These are phyloP conservation scores for Rhizopogon parksii DNA, from an alignment of 1,284 basidiomycete species.

Conservation along the genomic window DNA sequence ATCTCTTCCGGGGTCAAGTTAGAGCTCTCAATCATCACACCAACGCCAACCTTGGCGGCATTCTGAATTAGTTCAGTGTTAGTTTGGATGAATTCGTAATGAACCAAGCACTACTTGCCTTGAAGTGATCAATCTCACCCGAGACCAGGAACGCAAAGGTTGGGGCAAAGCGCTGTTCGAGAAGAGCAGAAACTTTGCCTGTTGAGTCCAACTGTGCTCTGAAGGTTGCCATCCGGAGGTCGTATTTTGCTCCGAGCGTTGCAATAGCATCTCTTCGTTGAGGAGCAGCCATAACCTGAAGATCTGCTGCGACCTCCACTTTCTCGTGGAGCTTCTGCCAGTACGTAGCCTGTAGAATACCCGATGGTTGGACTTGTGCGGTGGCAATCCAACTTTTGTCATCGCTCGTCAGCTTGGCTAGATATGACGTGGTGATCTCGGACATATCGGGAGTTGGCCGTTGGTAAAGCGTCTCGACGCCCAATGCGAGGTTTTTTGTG, in stretches of 20 bases:
- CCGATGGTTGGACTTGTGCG: constrained; percentile 82
- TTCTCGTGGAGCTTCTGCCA: constrained; percentile 95
- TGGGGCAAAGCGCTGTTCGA: constrained; percentile 95
- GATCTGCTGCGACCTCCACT: constrained; percentile 96
- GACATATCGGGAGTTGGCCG: constrained; percentile 65
- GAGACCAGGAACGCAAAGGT: constrained; percentile 92
- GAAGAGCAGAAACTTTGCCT: constrained; percentile 89
- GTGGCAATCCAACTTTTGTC: constrained; percentile 89
- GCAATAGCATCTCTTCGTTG: constrained; percentile 85
- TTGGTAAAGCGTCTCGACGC: constrained; percentile 88
- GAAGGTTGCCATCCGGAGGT: constrained; percentile 90
- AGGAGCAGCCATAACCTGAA: constrained; percentile 77
- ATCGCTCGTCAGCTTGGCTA: constrained; percentile 77
- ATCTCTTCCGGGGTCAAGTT: constrained; percentile 74
- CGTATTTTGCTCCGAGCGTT: constrained; percentile 93
- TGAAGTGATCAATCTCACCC: constrained; percentile 98
- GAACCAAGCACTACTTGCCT: constrained; percentile 45
- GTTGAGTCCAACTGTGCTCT: constrained; percentile 88
- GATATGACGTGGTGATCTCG: constrained; percentile 78
- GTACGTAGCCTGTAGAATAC: constrained; percentile 89
- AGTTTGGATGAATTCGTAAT: constrained; percentile 9
- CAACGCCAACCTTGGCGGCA: constrained; percentile 89
- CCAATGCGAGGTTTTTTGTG: constrained; percentile 85
- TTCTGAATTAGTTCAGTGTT: constrained; percentile 48
- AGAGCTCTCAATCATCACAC: constrained; percentile 91